Conservation (phyloP, 306 rosid genomes). For the Hylodesmum podocarpum region DNA sequence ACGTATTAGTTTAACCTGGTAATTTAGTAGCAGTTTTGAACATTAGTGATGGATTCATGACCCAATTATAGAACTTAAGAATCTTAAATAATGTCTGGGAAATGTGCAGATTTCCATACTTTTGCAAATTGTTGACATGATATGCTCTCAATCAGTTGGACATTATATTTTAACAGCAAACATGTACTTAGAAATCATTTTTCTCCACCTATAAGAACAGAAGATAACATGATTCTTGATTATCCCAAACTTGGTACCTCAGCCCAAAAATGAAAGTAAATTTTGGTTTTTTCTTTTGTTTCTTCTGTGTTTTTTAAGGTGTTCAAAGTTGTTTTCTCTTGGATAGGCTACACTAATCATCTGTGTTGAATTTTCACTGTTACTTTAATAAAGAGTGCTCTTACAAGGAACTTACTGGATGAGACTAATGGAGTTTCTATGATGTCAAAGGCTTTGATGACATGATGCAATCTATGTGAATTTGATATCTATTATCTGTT, state of each 20-base stretch:
- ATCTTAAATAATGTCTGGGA: constrained; percentile 5
- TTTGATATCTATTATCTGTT: background rate
- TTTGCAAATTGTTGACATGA: constrained; percentile 23
- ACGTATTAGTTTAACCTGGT: background rate
- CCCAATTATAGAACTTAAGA: background rate
- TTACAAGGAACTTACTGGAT: background rate
- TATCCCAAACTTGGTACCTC: background rate
- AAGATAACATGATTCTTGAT: background rate
- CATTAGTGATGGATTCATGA: constrained; percentile 1
- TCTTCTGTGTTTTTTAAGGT: background rate
- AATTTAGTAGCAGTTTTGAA: background rate
- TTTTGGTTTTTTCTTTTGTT: background rate
- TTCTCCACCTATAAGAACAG: constrained; percentile 1
- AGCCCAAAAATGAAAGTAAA: background rate
- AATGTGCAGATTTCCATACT: background rate
- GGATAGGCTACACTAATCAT: background rate
- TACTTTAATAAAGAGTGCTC: background rate
- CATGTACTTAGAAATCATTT: constrained; percentile 4
- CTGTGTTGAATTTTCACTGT: background rate
- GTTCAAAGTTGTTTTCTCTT: background rate
- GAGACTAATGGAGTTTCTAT: background rate
- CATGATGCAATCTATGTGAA: background rate
- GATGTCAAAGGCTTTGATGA: background rate
- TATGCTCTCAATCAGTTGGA: background rate
- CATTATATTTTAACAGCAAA: background rate